Evolutionary conservation across 129 eudicot genomes (phyloP), one percentile per base, ranked within the genome.

Genomic region (Centella asiatica): DNA sequence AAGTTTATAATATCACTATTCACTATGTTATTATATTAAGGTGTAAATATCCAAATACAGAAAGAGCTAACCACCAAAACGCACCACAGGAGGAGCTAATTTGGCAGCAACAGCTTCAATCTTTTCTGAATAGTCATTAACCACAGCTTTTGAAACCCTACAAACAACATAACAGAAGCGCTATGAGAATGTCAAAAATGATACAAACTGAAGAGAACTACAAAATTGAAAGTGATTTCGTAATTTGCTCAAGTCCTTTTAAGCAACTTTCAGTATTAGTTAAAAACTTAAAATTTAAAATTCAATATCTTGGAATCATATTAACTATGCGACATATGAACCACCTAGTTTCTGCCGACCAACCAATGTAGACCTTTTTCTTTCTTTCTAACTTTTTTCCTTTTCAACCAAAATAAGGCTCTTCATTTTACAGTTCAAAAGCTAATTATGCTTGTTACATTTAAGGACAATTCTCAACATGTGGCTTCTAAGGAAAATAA

Each of bases 61-160:
- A 27, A 26, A 23, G 34, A 45, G 20, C 19, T 34, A 18, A 68
- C 25, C 15, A 32, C 54, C 29, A 34, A 5, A 7, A 66, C 83
- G 1, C 28, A 87, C 90, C 87, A 67, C 77, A 39, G 87, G 72
- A 55, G 44, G 76, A 66, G 74, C 85, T 71, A 85, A 70, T 37
- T 69, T 78, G 32, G 87, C 81, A 64, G 97, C 97, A 74, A 86
- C 73, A n/a, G 87, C 88, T 83, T 90, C 97, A 60, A 90, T 81
- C 70, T 83, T 83, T 73, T 83, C 81, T 5, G 89, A 80, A 76
- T 90, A 90, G 18, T 86, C 93, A 75, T 55, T 81, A 60, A 83
- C 72, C 22, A 45, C 74, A 32, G 79, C 87, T 70, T 83, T 86
- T 64, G 93, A 86, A 65, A 80, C 58, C 81, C 95, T 86, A 57